Percentiles rank a stretch among this genome's conserved stretches.
phyloP scores from a whole-genome alignment of 1,284 basidiomycete species.

The Irpex sp. region DNA sequence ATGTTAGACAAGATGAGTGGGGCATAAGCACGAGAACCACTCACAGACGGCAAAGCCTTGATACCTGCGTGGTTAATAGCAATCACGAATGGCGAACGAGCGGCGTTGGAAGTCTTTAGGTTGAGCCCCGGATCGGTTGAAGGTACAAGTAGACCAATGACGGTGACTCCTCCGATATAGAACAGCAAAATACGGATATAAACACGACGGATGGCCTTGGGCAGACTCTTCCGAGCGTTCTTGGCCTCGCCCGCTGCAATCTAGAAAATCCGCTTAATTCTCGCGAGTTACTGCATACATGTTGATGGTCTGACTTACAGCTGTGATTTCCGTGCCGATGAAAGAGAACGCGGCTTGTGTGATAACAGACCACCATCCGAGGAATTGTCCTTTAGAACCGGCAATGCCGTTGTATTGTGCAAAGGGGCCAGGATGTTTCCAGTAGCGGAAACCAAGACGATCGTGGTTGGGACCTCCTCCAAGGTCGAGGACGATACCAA shows the following conservation, averaged over 20 bases:
- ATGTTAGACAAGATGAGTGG: neutral
- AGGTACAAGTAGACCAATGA: slow-evolving; percentile 61
- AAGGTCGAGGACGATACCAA: slow-evolving; percentile 56
- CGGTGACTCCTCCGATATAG: slow-evolving; percentile 46
- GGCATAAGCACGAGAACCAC: neutral
- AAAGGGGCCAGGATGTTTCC: slow-evolving; percentile 57
- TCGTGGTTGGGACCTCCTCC: slow-evolving; percentile 57
- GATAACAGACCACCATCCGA: slow-evolving; percentile 51
- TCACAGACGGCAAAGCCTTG: slow-evolving; percentile 72
- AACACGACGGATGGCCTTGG: slow-evolving; percentile 37
- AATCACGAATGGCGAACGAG: slow-evolving; percentile 81
- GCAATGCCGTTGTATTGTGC: slow-evolving; percentile 37
- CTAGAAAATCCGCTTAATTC: slow-evolving; percentile 6
- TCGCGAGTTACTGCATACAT: neutral
- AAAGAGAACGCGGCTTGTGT: slow-evolving; percentile 71
- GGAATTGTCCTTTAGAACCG: slow-evolving; percentile 49
- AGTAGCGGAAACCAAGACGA: slow-evolving; percentile 47
- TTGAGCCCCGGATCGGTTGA: slow-evolving; percentile 58
- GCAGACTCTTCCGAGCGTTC: slow-evolving; percentile 65
- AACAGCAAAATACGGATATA: slow-evolving; percentile 28
- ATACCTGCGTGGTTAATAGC: slow-evolving; percentile 76
- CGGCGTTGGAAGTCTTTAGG: slow-evolving; percentile 54
- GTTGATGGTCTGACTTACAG: slow-evolving; percentile 40
- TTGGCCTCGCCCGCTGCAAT: slow-evolving; percentile 81
- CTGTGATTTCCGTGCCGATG: slow-evolving; percentile 76